These are phyloP conservation scores for Sporothrix dimorphospora DNA, from an alignment of 2,329 filamentous ascomycete genomes.

Conservation along the genomic window DNA sequence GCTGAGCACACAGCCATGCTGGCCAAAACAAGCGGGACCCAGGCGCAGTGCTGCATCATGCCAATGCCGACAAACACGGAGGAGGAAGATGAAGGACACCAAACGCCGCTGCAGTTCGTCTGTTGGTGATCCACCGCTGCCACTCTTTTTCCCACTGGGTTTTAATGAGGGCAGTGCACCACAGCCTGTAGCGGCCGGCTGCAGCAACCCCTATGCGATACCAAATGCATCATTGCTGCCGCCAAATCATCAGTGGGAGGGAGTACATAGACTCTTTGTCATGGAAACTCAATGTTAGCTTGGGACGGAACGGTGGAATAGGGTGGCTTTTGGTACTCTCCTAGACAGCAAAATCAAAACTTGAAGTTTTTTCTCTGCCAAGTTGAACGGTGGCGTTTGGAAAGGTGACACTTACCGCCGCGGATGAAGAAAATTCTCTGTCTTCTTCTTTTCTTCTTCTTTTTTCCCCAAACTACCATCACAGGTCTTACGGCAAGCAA, in stretches of 20 bases:
- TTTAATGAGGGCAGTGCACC: conserved; percentile 15
- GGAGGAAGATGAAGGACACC: neutral
- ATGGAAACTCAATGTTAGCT: conserved; percentile 2
- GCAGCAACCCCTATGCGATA: neutral
- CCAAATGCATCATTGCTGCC: neutral
- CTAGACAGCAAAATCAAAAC: neutral
- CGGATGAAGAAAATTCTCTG: too few relatives aligned
- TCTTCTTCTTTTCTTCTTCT: too few relatives aligned
- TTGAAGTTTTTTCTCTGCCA: neutral
- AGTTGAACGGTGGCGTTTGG: neutral
- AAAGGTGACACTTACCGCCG: neutral
- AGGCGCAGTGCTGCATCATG: conserved; percentile 3
- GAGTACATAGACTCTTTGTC: conserved; percentile 1
- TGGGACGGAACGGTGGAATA: conserved; percentile 7
- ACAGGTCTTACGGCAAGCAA: too few relatives aligned
- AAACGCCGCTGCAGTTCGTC: neutral
- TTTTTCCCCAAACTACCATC: too few relatives aligned
- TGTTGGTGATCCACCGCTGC: conserved; percentile 7
- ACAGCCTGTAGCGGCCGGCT: conserved; percentile 1
- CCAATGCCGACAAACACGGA: conserved; percentile 2
- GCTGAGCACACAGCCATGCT: conserved; percentile 9
- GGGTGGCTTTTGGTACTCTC: conserved; percentile 1
- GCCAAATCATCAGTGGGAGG: conserved; percentile 7
- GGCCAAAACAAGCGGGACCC: conserved; percentile 3
- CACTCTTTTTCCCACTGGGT: conserved; percentile 6